Evolutionary conservation across 179 eudicot species (phyloP).

Genomic region (Silene noctiflora): DNA sequence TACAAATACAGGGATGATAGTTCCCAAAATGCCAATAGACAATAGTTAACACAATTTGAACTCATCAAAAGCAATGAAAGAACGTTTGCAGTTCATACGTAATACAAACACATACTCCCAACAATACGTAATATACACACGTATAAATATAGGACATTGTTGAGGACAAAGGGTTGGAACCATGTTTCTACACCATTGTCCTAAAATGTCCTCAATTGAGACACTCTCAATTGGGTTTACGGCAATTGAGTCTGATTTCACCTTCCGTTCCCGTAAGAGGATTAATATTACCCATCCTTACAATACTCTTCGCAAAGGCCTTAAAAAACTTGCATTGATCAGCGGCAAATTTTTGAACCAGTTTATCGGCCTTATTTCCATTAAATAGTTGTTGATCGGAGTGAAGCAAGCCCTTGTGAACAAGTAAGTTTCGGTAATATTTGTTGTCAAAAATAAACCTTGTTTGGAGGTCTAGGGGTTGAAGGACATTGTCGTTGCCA

Average conservation of each 20-base stretch:
- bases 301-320: constrained; percentile 33
- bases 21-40: background rate
- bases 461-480: constrained; percentile 43
- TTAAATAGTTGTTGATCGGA: constrained; percentile 47
- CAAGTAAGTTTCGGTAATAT: constrained; percentile 34
- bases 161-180: background rate
- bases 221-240: constrained; percentile 26
- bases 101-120: no score
- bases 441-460: constrained; percentile 33
- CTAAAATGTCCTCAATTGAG: no score
- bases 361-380: constrained; percentile 34
- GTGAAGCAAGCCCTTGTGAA: constrained; percentile 45
- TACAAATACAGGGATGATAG: background rate
- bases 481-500: constrained; percentile 29
- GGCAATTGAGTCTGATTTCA: constrained; percentile 35
- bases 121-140: background rate
- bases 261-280: constrained; percentile 40
- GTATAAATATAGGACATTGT: background rate
- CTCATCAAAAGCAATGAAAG: background rate
- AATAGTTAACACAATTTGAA: background rate
- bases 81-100: background rate
- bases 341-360: constrained; percentile 15
- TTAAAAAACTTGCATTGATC: constrained; percentile 22
- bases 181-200: background rate
- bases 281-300: constrained; percentile 37